Conservation (phyloP, 345 rosid species). For the Clausena lansium region DNA sequence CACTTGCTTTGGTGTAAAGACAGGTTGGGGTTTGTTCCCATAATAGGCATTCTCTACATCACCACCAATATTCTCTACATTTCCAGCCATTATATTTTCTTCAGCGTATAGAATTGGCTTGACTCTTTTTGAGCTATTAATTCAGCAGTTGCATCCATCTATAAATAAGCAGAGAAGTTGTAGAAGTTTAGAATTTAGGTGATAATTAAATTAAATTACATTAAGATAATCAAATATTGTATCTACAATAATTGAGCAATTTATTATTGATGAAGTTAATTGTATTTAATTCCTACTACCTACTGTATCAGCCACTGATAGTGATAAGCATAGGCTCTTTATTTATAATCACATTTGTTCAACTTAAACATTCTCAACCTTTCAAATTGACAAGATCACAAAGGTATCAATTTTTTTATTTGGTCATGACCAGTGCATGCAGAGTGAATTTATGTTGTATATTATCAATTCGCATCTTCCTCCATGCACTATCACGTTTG, state of each 20-base stretch:
- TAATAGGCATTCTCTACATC: constrained; percentile 18
- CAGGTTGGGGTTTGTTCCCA: constrained; percentile 16
- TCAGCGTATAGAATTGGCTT: neutral
- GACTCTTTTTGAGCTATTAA: neutral
- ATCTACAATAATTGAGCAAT: neutral
- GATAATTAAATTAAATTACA: neutral
- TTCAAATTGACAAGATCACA: neutral
- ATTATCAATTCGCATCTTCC: neutral
- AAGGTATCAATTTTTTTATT: neutral
- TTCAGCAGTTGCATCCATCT: neutral
- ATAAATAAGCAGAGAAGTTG: neutral
- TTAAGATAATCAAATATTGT: neutral
- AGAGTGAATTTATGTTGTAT: neutral
- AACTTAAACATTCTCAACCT: neutral
- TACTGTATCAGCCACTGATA: neutral
- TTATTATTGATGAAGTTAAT: neutral
- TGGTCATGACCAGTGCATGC: neutral
- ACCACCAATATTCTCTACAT: constrained; percentile 3
- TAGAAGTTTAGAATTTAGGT: neutral
- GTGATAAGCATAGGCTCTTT: neutral
- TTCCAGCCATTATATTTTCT: constrained; percentile 19
- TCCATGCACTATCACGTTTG: neutral
- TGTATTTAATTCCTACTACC: neutral
- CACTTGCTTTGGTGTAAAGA: constrained; percentile 19
- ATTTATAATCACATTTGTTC: neutral